Percentiles rank a stretch among this genome's conserved stretches.
These are phyloP conservation scores for Candida nitratophila DNA, from an alignment of 805 yeast species.

Conservation along the genomic window DNA sequence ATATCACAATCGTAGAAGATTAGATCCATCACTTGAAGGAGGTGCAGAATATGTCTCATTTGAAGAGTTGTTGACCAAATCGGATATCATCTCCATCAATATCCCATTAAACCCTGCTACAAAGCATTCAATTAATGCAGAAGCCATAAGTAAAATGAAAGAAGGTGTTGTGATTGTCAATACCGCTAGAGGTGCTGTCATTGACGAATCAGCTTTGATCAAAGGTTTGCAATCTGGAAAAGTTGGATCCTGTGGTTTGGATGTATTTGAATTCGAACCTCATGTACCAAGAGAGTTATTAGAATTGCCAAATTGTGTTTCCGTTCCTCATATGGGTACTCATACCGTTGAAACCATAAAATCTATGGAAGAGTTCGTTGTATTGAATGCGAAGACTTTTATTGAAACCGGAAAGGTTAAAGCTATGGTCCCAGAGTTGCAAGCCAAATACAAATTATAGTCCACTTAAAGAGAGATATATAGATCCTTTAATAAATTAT, in stretches of 20 bases:
- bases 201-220: conserved; percentile 56
- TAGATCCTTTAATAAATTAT: too few species aligned
- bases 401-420: conserved; percentile 61
- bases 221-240: conserved; percentile 55
- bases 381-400: conserved; percentile 56
- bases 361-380: conserved; percentile 76
- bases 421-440: conserved; percentile 79
- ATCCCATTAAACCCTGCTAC: conserved; percentile 74
- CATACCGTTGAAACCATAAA: conserved; percentile 65
- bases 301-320: conserved; percentile 59
- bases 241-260: conserved; percentile 62
- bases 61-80: conserved; percentile 55
- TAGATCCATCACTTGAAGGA: conserved; percentile 54
- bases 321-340: conserved; percentile 89
- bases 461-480: too few species aligned
- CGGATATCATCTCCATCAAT: conserved; percentile 70
- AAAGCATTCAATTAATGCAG: conserved; percentile 58
- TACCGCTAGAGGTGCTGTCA: conserved; percentile 85
- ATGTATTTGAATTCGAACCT: conserved; percentile 75
- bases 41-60: conserved; percentile 65
- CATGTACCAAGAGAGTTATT: conserved; percentile 56
- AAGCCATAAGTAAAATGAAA: conserved; percentile 61
- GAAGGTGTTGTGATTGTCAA: conserved; percentile 72
- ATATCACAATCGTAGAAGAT: conserved; percentile 62
- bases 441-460: neutral